phyloP scores from a whole-genome alignment of 345 rosid genomes.

The Euclidium syriacum region DNA sequence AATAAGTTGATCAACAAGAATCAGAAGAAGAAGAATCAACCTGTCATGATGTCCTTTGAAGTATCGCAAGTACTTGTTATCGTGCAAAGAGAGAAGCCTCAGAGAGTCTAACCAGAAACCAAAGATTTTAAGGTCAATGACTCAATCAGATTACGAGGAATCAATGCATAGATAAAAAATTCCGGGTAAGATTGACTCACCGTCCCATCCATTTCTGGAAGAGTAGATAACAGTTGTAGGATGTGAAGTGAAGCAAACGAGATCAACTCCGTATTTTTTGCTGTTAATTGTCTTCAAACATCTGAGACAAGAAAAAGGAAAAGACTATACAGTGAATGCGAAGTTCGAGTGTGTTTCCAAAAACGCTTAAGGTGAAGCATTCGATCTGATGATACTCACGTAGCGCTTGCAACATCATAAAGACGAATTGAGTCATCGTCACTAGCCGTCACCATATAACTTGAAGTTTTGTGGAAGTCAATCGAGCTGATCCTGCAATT shows the following conservation, averaged over 20 bases:
- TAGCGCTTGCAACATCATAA: slow-evolving; percentile 59
- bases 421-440: slow-evolving; percentile 97
- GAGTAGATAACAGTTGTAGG: slow-evolving; percentile 94
- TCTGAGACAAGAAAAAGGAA: slow-evolving; percentile 34
- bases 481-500: slow-evolving; percentile 85
- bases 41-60: slow-evolving; percentile 99
- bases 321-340: neutral
- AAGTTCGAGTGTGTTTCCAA: neutral
- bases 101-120: slow-evolving; percentile 53
- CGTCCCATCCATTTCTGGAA: slow-evolving; percentile 98
- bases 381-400: slow-evolving; percentile 35
- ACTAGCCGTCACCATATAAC: slow-evolving; percentile 89
- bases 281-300: slow-evolving; percentile 93
- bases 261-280: slow-evolving; percentile 97
- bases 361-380: neutral
- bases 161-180: neutral
- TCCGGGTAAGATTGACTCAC: slow-evolving; percentile 35
- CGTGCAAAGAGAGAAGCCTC: slow-evolving; percentile 87
- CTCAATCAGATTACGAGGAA: neutral
- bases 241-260: slow-evolving; percentile 84
- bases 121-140: neutral
- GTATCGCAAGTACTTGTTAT: slow-evolving; percentile 92
- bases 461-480: slow-evolving; percentile 83
- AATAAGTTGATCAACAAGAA: neutral
- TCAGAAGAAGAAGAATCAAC: slow-evolving; percentile 37